phyloP scores from a whole-genome alignment of 1,139 yeast species.

The Candida anutae region DNA sequence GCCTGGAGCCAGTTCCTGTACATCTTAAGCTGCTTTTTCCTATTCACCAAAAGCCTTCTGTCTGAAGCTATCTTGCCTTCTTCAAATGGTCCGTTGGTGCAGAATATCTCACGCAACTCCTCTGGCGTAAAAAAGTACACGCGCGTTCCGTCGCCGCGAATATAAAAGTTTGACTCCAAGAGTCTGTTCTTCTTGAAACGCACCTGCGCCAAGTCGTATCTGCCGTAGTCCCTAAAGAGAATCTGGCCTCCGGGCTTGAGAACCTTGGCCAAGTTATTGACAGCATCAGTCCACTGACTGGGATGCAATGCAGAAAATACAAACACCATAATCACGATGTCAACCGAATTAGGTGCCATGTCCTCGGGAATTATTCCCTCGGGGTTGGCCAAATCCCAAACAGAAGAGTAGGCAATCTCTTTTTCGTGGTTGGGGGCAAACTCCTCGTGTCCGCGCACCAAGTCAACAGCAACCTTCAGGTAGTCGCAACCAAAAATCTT shows the following conservation, averaged over 20 bases:
- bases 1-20: constrained; percentile 97
- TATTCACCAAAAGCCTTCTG: constrained; percentile 79
- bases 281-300: constrained; percentile 80
- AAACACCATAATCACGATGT: constrained; percentile 86
- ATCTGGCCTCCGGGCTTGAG: constrained; percentile 91
- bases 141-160: constrained; percentile 96
- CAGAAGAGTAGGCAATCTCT: constrained; percentile 71
- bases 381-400: constrained; percentile 90
- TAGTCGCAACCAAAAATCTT: constrained; percentile 83
- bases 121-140: constrained; percentile 96
- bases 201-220: constrained; percentile 93
- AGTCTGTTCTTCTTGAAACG: constrained; percentile 85
- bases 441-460: constrained; percentile 58
- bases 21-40: constrained; percentile 91
- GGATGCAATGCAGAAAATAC: constrained; percentile 92
- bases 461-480: constrained; percentile 81
- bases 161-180: constrained; percentile 86
- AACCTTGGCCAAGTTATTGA: constrained; percentile 57
- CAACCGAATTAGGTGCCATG: constrained; percentile 74
- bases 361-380: constrained; percentile 76
- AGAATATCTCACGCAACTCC: constrained; percentile 71
- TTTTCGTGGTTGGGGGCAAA: constrained; percentile 41
- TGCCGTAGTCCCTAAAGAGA: constrained; percentile 87
- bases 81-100: constrained; percentile 46
- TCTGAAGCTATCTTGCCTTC: constrained; percentile 82